phyloP scores from a whole-genome alignment of 2,329 filamentous ascomycete genomes.

The Ceratocystis lukuohia region DNA sequence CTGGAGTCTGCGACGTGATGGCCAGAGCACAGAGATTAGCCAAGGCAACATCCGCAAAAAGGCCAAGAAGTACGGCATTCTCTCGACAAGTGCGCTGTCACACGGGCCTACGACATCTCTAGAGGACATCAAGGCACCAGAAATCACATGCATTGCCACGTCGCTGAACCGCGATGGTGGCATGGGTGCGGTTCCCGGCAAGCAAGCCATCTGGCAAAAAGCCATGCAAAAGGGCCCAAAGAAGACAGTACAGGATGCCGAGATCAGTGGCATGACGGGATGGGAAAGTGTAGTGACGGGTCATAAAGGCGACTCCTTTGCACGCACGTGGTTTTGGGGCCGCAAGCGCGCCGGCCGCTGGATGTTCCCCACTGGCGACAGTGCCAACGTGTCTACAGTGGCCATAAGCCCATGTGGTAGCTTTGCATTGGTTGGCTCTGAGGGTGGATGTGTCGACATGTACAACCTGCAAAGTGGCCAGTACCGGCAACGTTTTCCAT shows the following conservation, averaged over 20 bases:
- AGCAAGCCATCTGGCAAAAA: conserved; percentile 63
- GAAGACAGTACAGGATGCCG: conserved; percentile 51
- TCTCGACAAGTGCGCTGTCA: conserved; percentile 42
- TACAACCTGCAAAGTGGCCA: conserved; percentile 91
- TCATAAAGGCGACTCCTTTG: conserved; percentile 70
- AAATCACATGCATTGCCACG: conserved; percentile 82
- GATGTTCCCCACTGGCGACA: conserved; percentile 79
- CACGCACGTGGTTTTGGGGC: conserved; percentile 97
- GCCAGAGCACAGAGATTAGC: conserved; percentile 83
- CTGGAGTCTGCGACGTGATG: conserved; percentile 87
- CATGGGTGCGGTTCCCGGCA: conserved; percentile 70
- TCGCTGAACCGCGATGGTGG: conserved; percentile 90
- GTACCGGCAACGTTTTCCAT: conserved; percentile 78
- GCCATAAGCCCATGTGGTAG: conserved; percentile 84
- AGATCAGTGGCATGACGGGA: conserved; percentile 64
- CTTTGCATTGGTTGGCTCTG: conserved; percentile 81
- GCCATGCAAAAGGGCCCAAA: conserved; percentile 38
- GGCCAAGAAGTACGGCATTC: conserved; percentile 72
- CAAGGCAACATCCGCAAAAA: conserved; percentile 82
- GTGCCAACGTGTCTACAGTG: conserved; percentile 70
- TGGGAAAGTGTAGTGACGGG: conserved; percentile 97
- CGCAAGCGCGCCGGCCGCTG: conserved; percentile 84
- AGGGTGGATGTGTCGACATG: conserved; percentile 74
- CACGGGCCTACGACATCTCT: conserved; percentile 51
- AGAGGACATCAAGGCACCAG: conserved; percentile 72